These are phyloP conservation scores for rapeseed (Brassica napus) DNA, from an alignment of 345 rosid species.

Conservation along the genomic window Da-Ae NC_063436.1:5605001-5605500, in stretches of 20 bases:
- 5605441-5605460: constrained; percentile 5
- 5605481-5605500: constrained; percentile 28
- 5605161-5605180: not conserved
- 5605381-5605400: not conserved
- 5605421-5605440: not conserved
- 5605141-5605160: not conserved
- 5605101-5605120: constrained; percentile 35
- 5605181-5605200: constrained; percentile 20
- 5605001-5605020: constrained; percentile 68
- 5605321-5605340: not conserved
- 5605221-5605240: constrained; percentile 39
- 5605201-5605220: not conserved
- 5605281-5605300: constrained; percentile 20
- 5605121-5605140: not conserved
- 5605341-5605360: constrained; percentile 5
- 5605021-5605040: constrained; percentile 47
- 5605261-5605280: constrained; percentile 19
- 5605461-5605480: not conserved
- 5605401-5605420: constrained; percentile 15
- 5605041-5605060: constrained; percentile 38
- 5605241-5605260: constrained; percentile 34
- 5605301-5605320: not conserved
- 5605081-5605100: not conserved
- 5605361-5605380: not conserved
- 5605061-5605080: constrained; percentile 33